phyloP scores from a whole-genome alignment of 305 asterid species.

The Striga hermonthica region DNA sequence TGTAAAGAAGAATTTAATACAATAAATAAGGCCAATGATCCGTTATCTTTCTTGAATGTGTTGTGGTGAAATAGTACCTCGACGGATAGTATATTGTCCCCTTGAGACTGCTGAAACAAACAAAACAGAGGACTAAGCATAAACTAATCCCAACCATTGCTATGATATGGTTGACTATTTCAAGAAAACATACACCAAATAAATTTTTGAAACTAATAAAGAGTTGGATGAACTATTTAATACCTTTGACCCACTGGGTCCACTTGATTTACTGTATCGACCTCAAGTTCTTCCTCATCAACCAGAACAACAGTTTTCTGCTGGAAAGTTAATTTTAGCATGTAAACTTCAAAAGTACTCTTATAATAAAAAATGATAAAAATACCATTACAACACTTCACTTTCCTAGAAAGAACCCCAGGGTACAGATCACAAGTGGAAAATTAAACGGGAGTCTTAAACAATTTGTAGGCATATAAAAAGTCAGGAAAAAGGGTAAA shows the following conservation, averaged over 20 bases:
- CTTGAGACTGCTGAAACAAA: constrained; percentile 50
- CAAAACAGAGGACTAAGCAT: constrained; percentile 34
- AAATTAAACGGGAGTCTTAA: constrained; percentile 23
- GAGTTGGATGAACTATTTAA: constrained; percentile 21
- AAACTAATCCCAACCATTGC: constrained; percentile 19
- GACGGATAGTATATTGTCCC: constrained; percentile 73
- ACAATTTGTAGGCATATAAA: constrained; percentile 11
- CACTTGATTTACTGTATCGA: constrained; percentile 35
- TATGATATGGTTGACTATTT: constrained; percentile 25
- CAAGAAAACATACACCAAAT: constrained; percentile 25
- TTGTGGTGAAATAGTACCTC: constrained; percentile 48
- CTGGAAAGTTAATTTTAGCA: constrained; percentile 39
- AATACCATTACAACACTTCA: constrained; percentile 19
- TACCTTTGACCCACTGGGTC: constrained; percentile 53
- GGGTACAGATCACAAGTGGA: constrained; percentile 14
- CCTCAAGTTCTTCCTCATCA: constrained; percentile 79
- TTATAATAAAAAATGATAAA: constrained; percentile 20
- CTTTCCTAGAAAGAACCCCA: constrained; percentile 24
- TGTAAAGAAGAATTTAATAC: constrained; percentile 11
- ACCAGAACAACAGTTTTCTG: constrained; percentile 65
- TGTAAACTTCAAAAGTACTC: constrained; percentile 19
- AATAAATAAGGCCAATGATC: neutral
- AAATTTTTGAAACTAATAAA: constrained; percentile 9
- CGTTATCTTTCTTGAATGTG: constrained; percentile 11
- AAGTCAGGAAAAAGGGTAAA: constrained; percentile 4